Percentiles rank a stretch among this genome's conserved stretches.
These are phyloP conservation scores for Ambrosiella beaveri DNA, from an alignment of 2,329 filamentous ascomycete species.

Conservation along the genomic window DNA sequence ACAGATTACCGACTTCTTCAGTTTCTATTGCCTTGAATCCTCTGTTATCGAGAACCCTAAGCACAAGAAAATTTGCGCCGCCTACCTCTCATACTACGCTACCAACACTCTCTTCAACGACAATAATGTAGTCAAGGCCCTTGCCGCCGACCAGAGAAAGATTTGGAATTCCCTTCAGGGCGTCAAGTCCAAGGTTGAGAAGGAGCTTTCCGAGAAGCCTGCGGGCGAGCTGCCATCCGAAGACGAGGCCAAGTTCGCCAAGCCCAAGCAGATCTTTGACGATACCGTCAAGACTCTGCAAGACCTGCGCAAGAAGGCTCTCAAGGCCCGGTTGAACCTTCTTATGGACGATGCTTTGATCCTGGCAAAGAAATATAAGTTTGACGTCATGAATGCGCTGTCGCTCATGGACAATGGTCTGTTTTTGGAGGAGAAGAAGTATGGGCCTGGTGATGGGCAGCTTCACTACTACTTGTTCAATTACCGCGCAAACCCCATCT, in stretches of 20 bases:
- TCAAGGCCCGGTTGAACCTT: constrained; percentile 42
- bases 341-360: constrained; percentile 76
- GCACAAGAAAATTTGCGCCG: constrained; percentile 66
- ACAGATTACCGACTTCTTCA: constrained; percentile 91
- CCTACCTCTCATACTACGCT: constrained; percentile 96
- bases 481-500: constrained; percentile 73
- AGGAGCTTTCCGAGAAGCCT: constrained; percentile 46
- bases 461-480: constrained; percentile 97
- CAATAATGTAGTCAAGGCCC: no score
- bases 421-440: constrained; percentile 87
- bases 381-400: constrained; percentile 94
- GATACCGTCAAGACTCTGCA: no score
- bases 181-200: constrained; percentile 39
- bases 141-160: no score
- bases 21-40: constrained; percentile 88
- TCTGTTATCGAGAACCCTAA: constrained; percentile 71
- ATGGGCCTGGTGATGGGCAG: constrained; percentile 83
- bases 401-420: constrained; percentile 86
- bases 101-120: constrained; percentile 37
- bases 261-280: no score
- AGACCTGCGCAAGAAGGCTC: no score
- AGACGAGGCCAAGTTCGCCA: no score
- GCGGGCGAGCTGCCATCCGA: no score
- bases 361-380: constrained; percentile 64
- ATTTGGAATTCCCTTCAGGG: constrained; percentile 23